Conservation (phyloP, 768 basidiomycete genomes). For the Tricholoma furcatifolium region DNA sequence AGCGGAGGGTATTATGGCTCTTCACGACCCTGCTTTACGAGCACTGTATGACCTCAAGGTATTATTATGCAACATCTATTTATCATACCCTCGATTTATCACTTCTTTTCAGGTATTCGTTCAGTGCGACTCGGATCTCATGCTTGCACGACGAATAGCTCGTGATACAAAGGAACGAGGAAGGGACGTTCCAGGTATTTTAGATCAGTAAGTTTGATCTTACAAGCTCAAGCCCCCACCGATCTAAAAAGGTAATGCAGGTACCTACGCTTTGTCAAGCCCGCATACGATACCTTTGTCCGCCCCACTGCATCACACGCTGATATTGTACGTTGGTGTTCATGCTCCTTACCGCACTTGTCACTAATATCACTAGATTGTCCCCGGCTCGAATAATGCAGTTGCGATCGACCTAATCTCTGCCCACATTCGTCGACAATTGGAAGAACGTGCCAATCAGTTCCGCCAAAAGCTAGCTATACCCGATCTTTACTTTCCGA, state of each 20-base stretch:
- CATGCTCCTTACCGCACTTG: not conserved
- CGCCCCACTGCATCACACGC: constrained; percentile 83
- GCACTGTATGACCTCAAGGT: constrained; percentile 92
- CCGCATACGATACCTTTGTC: constrained; percentile 92
- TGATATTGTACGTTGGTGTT: constrained; percentile 65
- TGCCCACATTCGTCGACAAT: constrained; percentile 83
- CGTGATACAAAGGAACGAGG: constrained; percentile 89
- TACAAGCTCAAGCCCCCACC: not conserved
- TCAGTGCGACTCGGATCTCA: constrained; percentile 93
- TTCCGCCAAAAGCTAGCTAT: constrained; percentile 76
- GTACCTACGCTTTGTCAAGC: constrained; percentile 94
- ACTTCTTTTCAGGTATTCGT: constrained; percentile 66
- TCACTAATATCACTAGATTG: constrained; percentile 57
- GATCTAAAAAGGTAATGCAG: constrained; percentile 31
- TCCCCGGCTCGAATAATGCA: constrained; percentile 88
- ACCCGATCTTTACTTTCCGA: constrained; percentile 37
- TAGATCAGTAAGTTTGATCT: constrained; percentile 68
- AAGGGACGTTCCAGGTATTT: constrained; percentile 78
- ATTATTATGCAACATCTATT: constrained; percentile 3
- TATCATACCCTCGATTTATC: not conserved
- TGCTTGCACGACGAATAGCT: constrained; percentile 91
- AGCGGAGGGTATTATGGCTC: constrained; percentile 92
- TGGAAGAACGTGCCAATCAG: constrained; percentile 72
- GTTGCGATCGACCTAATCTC: constrained; percentile 93
- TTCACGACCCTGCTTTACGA: constrained; percentile 78